Conservation (phyloP, 2,329 filamentous ascomycete species). For the Ophiognomonia clavigignenti-juglandacearum region DNA sequence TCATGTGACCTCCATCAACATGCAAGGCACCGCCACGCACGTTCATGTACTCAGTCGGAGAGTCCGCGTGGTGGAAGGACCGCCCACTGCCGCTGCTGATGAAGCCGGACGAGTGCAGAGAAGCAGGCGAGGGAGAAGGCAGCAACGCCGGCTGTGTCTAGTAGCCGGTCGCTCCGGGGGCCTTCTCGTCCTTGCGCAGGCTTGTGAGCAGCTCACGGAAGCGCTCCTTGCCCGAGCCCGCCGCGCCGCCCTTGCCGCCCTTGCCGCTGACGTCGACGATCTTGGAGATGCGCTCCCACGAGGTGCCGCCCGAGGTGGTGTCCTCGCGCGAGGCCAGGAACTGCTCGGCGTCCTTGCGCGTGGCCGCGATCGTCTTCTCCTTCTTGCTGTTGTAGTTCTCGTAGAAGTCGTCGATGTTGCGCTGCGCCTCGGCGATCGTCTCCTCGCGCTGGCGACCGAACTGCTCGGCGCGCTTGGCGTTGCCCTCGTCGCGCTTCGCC, state of each 20-base stretch:
- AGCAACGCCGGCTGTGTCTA: conserved; percentile 14
- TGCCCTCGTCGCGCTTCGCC: conserved; percentile 76
- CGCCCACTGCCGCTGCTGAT: neutral
- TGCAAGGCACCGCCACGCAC: neutral
- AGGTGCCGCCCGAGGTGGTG: conserved; percentile 89
- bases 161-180: conserved; percentile 56
- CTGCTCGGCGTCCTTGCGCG: conserved; percentile 85
- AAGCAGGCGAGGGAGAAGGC: conserved; percentile 9
- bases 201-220: conserved; percentile 87
- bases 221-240: conserved; percentile 89
- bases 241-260: conserved; percentile 77
- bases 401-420: conserved; percentile 98
- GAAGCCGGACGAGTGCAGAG: conserved; percentile 4
- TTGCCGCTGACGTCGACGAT: conserved; percentile 96
- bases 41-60: too few species aligned
- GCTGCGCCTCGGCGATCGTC: conserved; percentile 82
- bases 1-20: conserved; percentile 11
- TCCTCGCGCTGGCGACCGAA: conserved; percentile 77
- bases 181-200: conserved; percentile 90
- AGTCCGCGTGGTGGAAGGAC: neutral
- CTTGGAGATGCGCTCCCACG: conserved; percentile 98
- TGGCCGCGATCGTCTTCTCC: conserved; percentile 87
- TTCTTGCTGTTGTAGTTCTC: conserved; percentile 99
- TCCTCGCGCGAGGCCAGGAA: conserved; percentile 87
- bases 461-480: conserved; percentile 78